Conservation (phyloP, 225 moss, liverwort and hornwort genomes). For the Bryoerythrophyllum caledonicum region DNA sequence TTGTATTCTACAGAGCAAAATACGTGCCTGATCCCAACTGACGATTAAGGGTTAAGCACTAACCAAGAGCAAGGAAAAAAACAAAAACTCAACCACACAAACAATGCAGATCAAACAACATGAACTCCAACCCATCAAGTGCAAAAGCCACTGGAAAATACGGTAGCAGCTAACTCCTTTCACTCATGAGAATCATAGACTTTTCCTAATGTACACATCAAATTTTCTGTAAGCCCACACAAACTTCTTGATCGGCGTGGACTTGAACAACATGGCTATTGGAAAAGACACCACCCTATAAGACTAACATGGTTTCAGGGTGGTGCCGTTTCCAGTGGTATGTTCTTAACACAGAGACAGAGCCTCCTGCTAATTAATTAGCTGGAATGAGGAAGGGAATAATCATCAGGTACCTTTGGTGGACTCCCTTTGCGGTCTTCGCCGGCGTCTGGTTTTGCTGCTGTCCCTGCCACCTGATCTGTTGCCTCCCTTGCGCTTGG, state of each 20-base stretch:
- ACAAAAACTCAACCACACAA: neutral
- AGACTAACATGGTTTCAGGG: neutral
- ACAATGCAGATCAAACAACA: neutral
- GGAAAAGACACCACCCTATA: slow-evolving; percentile 38
- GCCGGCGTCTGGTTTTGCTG: slow-evolving; percentile 29
- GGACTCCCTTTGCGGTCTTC: slow-evolving; percentile 21
- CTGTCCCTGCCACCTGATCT: slow-evolving; percentile 32
- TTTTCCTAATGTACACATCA: neutral
- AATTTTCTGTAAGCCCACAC: slow-evolving; percentile 2
- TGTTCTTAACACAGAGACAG: slow-evolving; percentile 5
- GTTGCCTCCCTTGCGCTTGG: slow-evolving; percentile 41
- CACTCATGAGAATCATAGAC: neutral
- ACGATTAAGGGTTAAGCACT: too few species aligned
- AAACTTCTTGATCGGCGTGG: neutral
- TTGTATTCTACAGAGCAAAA: too few species aligned
- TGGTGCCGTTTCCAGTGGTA: slow-evolving; percentile 30
- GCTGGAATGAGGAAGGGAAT: slow-evolving; percentile 18
- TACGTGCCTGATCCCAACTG: too few species aligned
- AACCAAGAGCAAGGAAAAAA: neutral
- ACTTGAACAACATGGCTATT: slow-evolving; percentile 18
- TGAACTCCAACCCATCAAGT: neutral
- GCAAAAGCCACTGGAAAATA: neutral
- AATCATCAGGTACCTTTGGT: slow-evolving; percentile 40
- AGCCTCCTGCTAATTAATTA: slow-evolving; percentile 8
- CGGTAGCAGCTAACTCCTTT: neutral